These are phyloP conservation scores for Clavispora phyllophila DNA, from an alignment of 805 yeast species.

Conservation along the genomic window DNA sequence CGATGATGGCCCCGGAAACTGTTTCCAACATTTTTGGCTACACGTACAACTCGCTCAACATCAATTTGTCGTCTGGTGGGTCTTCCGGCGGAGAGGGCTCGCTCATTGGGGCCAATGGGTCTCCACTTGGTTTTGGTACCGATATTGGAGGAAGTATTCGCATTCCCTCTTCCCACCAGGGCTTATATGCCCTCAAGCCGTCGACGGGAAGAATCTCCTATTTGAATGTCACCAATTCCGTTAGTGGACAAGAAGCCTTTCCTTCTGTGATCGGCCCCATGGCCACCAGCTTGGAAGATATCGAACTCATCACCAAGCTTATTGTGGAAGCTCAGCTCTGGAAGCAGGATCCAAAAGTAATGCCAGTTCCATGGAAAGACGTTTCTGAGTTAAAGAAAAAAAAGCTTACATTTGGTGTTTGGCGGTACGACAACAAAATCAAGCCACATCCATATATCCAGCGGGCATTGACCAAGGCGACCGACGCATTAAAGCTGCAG, in stretches of 20 bases:
- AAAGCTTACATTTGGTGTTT: neutral
- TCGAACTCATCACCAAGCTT: conserved; percentile 59
- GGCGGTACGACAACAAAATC: neutral
- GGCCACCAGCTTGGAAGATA: conserved; percentile 54
- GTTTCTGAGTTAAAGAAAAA: conserved; percentile 25
- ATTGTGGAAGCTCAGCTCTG: conserved; percentile 59
- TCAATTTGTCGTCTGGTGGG: conserved; percentile 57
- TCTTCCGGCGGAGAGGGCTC: conserved; percentile 70
- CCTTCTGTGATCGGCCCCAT: conserved; percentile 63
- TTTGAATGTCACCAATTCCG: conserved; percentile 1
- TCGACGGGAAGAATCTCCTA: conserved; percentile 45
- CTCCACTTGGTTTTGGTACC: conserved; percentile 57
- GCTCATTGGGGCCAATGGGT: conserved; percentile 48
- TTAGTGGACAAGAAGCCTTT: conserved; percentile 54
- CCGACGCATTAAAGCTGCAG: neutral
- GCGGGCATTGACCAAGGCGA: neutral
- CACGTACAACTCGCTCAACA: conserved; percentile 51
- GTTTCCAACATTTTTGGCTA: conserved; percentile 53
- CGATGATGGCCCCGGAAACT: conserved; percentile 61
- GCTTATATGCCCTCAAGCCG: conserved; percentile 57
- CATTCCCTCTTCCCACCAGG: conserved; percentile 58
- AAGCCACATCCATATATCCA: conserved; percentile 1
- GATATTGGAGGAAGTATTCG: conserved; percentile 70
- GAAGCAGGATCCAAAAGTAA: conserved; percentile 41
- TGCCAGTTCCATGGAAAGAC: conserved; percentile 49